Percentiles rank a stretch among this genome's conserved stretches.
Evolutionary conservation across 2,329 filamentous ascomycete genomes (phyloP).

Genomic region (Uncinocarpus reesii): DNA sequence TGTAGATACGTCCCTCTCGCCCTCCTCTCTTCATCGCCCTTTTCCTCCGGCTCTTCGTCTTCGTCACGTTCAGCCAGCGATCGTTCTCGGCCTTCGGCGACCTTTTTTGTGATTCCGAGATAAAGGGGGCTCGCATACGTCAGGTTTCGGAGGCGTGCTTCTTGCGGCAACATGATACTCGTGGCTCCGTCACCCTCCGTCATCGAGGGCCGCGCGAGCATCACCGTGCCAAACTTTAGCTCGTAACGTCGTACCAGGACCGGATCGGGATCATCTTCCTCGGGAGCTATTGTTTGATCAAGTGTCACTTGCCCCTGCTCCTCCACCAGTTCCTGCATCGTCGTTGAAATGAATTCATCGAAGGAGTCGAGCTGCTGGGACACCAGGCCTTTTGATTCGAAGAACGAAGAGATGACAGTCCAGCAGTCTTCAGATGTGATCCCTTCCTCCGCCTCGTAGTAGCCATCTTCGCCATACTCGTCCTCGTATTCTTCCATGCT

Average conservation of each 20-base stretch:
- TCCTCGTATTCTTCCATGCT: conserved; percentile 43
- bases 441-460: conserved; percentile 55
- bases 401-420: conserved; percentile 95
- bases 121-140: conserved; percentile 92
- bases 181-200: conserved; percentile 88
- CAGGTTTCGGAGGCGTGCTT: conserved; percentile 87
- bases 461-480: conserved; percentile 59
- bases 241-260: conserved; percentile 86
- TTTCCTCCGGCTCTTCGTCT: conserved; percentile 37
- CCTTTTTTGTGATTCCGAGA: conserved; percentile 74
- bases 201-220: conserved; percentile 79
- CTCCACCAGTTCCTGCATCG: conserved; percentile 86
- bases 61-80: conserved; percentile 58
- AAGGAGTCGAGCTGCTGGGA: conserved; percentile 98
- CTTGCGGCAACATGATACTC: conserved; percentile 77
- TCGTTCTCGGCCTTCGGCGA: conserved; percentile 71
- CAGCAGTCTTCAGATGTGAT: conserved; percentile 98
- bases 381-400: conserved; percentile 88
- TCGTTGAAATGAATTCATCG: conserved; percentile 89
- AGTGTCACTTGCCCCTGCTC: conserved; percentile 88
- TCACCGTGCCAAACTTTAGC: conserved; percentile 83
- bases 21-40: conserved; percentile 43
- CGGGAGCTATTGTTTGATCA: conserved; percentile 77
- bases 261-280: conserved; percentile 59
- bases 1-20: conserved; percentile 35